A percentile compares a stretch with the other conserved stretches of the same genome.
Conservation (phyloP, 2,329 filamentous ascomycete species). For the Proliferodiscus dingleyae region DNA sequence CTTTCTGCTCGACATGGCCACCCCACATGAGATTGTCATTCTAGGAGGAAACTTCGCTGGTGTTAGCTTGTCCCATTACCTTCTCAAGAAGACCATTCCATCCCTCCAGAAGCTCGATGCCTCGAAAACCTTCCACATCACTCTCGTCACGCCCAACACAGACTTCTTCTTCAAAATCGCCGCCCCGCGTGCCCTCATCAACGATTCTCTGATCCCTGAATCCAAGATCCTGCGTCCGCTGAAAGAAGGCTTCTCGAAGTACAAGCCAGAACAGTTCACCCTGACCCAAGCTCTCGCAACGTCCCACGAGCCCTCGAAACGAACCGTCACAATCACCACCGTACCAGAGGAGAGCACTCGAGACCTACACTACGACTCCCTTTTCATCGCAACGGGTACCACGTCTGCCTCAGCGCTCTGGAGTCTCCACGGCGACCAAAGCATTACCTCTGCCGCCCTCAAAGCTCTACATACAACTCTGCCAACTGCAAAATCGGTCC, state of each 20-base stretch:
- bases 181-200: conserved; percentile 48
- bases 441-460: conserved; percentile 13
- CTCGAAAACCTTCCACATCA: conserved; percentile 41
- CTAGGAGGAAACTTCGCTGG: conserved; percentile 49
- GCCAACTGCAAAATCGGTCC: conserved; percentile 20
- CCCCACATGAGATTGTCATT: conserved; percentile 38
- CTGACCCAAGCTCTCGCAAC: conserved; percentile 48
- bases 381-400: conserved; percentile 50
- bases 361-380: conserved; percentile 40
- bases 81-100: conserved; percentile 46
- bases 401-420: conserved; percentile 39
- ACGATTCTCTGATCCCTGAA: conserved; percentile 40
- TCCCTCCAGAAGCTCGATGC: conserved; percentile 19
- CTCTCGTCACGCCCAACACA: conserved; percentile 48
- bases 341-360: conserved; percentile 9
- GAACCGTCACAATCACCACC: conserved; percentile 38
- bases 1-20: background rate
- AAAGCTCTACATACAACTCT: conserved; percentile 32
- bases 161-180: conserved; percentile 50
- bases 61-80: conserved; percentile 45
- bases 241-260: conserved; percentile 44
- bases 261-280: conserved; percentile 41
- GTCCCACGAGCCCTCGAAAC: conserved; percentile 38
- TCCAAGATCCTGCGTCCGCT: conserved; percentile 47
- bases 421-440: conserved; percentile 40